Evolutionary conservation across 2,329 filamentous ascomycete genomes (phyloP).

Genomic region (Malbranchea zuffiana): DNA sequence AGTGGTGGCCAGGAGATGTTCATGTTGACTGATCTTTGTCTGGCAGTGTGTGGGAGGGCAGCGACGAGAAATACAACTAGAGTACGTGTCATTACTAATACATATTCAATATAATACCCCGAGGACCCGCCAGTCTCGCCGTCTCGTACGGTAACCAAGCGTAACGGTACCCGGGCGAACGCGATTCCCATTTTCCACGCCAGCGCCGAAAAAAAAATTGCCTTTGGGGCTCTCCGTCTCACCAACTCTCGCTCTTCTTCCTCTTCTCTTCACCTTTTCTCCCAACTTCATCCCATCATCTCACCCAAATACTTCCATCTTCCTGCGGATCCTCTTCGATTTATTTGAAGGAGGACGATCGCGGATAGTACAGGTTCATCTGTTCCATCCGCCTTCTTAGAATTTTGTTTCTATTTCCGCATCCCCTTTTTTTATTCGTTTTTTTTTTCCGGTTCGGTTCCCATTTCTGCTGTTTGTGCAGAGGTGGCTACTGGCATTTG

Average conservation of each 20-base stretch:
- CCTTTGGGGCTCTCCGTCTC: conserved; percentile 6
- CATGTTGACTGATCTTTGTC: too few relatives aligned
- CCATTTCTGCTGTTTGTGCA: conserved; percentile 4
- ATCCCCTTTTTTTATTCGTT: conserved; percentile 9
- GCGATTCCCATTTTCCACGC: neutral
- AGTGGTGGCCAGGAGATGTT: too few relatives aligned
- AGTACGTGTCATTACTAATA: too few relatives aligned
- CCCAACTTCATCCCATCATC: conserved; percentile 4
- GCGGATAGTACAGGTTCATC: conserved; percentile 16
- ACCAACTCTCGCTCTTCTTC: conserved; percentile 7
- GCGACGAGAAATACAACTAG: too few relatives aligned
- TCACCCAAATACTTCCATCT: conserved; percentile 6
- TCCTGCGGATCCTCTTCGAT: conserved; percentile 18
- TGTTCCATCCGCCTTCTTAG: conserved; percentile 14
- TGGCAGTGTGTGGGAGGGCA: too few relatives aligned
- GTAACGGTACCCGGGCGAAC: too few relatives aligned
- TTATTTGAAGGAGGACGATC: conserved; percentile 17
- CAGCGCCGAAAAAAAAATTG: conserved; percentile 13
- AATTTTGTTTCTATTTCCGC: conserved; percentile 3
- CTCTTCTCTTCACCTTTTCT: conserved; percentile 9
- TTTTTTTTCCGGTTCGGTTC: conserved; percentile 2
- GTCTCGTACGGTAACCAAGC: too few relatives aligned
- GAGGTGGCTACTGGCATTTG: too few relatives aligned
- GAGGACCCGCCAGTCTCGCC: too few relatives aligned
- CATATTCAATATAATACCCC: too few relatives aligned